Evolutionary conservation across 2,329 filamentous ascomycete genomes (phyloP).

Genomic region (Dryadomyces sulphureus): DNA sequence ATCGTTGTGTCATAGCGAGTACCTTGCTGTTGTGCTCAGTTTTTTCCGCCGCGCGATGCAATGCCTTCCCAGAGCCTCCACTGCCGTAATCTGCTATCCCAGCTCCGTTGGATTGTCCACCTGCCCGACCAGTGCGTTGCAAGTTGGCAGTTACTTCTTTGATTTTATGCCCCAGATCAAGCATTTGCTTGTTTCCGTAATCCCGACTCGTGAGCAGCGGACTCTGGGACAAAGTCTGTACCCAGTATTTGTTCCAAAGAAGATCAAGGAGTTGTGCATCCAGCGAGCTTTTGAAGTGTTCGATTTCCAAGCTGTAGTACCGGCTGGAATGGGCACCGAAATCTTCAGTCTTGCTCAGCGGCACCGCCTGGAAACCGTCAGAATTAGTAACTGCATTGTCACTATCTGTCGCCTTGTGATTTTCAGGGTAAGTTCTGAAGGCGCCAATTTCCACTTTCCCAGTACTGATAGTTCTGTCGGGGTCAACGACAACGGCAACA

Average conservation of each 20-base stretch:
- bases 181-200: conserved; percentile 83
- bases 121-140: conserved; percentile 17
- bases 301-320: conserved; percentile 85
- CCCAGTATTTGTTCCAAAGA: conserved; percentile 99
- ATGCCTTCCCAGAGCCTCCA: conserved; percentile 14
- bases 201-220: conserved; percentile 86
- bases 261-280: conserved; percentile 76
- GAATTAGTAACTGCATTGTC: conserved; percentile 15
- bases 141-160: conserved; percentile 39
- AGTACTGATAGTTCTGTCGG: conserved; percentile 83
- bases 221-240: conserved; percentile 83
- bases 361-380: conserved; percentile 62
- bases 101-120: conserved; percentile 11
- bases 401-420: conserved; percentile 41
- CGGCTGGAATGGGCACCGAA: conserved; percentile 84
- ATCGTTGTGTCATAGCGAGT: conserved; percentile 46
- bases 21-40: conserved; percentile 44
- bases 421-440: conserved; percentile 77
- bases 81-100: conserved; percentile 15
- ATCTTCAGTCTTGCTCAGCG: conserved; percentile 85
- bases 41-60: conserved; percentile 40
- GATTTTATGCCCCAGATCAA: conserved; percentile 74
- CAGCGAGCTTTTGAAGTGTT: conserved; percentile 86
- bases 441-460: conserved; percentile 96
- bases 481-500: conserved; percentile 89